Evolutionary conservation across 495 filamentous ascomycete genomes (phyloP), one percentile per base, ranked within the genome.

Genomic region (Aspergillus cavernicola): DNA sequence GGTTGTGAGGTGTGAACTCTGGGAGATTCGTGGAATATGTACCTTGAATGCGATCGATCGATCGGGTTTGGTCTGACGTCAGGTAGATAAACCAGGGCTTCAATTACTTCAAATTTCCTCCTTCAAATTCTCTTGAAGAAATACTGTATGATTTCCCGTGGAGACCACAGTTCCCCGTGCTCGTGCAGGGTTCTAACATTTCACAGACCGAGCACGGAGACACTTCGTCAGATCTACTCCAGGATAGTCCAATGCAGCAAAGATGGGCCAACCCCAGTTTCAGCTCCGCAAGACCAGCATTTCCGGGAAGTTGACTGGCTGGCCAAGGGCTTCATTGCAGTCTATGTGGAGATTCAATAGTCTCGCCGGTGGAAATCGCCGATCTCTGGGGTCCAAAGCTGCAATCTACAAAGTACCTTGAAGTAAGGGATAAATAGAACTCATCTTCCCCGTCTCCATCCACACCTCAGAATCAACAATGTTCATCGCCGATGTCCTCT

Each of bases 271-370:
- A 38, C 35, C 35, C 35, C 35, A 18, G 35, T 15, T 38, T 38
- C 10, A 15, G 11, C 11, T 16, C 13, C 3, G n/a, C 16, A 6
- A 18, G n/a, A 38, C 7, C 6, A 6, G 16, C 13, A 16, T 16
- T 38, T 6, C 16, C 35, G 35, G 2, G 35, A 15, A 3, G 13
- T 18, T 16, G 12, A 18, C n/a, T 28, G 24, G 24, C 9, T 28
- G 24, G 24, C 24, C 24, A n/a, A 15, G 16, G 23, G 41, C 26
- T 42, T 20, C 20, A 12, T n/a, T n/a, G 16, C 8, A 4, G 3
- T 26, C 24, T 6, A 16, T 29, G 28, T 46, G 23, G 32, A 46
- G 42, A 46, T 46, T 28, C 42, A 46, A 46, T 46, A 46, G 26
- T 46, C 16, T 24, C 8, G 1, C 28, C 2, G 41, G n/a, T 44